phyloP scores from a whole-genome alignment of 2,329 filamentous ascomycete genomes.

The Pochonia chlamydosporia region DNA sequence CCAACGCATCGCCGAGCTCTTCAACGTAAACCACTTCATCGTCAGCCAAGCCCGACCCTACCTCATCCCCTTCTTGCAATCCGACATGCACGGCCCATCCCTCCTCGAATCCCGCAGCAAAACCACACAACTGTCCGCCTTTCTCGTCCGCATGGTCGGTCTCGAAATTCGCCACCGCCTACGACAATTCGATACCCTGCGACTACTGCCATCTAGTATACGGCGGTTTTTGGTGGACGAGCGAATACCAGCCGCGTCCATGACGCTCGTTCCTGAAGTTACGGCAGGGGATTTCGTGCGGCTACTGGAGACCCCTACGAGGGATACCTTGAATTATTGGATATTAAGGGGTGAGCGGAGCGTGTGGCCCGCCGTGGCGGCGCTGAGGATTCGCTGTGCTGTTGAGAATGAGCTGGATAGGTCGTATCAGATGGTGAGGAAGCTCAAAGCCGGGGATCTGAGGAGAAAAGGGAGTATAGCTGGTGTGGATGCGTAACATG shows the following conservation, averaged over 20 bases:
- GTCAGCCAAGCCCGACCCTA: slow-evolving; percentile 89
- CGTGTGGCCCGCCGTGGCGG: slow-evolving; percentile 85
- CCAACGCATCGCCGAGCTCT: slow-evolving; percentile 70
- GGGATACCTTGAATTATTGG: slow-evolving; percentile 75
- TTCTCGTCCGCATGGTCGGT: slow-evolving; percentile 62
- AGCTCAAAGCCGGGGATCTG: slow-evolving; percentile 48
- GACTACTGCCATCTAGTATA: slow-evolving; percentile 62
- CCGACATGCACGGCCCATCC: slow-evolving; percentile 71
- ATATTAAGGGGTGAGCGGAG: slow-evolving; percentile 77
- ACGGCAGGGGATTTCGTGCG: slow-evolving; percentile 66
- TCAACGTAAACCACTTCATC: slow-evolving; percentile 94
- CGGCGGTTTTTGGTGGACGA: slow-evolving; percentile 79
- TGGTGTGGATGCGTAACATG: slow-evolving; percentile 15
- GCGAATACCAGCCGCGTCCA: slow-evolving; percentile 67
- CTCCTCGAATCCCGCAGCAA: slow-evolving; percentile 52
- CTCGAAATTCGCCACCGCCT: slow-evolving; percentile 77
- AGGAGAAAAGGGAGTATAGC: slow-evolving; percentile 39
- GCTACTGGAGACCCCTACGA: slow-evolving; percentile 76
- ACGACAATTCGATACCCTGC: slow-evolving; percentile 72
- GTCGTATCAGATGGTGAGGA: slow-evolving; percentile 74
- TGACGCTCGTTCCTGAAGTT: slow-evolving; percentile 80
- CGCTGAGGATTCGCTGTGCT: slow-evolving; percentile 73
- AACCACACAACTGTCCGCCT: slow-evolving; percentile 51
- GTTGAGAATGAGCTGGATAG: slow-evolving; percentile 84
- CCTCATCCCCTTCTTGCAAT: slow-evolving; percentile 76